Evolutionary conservation across 192 early-diverging fungal genomes (phyloP), one percentile per base, ranked within the genome.

Genomic region (Backusella luteola): DNA sequence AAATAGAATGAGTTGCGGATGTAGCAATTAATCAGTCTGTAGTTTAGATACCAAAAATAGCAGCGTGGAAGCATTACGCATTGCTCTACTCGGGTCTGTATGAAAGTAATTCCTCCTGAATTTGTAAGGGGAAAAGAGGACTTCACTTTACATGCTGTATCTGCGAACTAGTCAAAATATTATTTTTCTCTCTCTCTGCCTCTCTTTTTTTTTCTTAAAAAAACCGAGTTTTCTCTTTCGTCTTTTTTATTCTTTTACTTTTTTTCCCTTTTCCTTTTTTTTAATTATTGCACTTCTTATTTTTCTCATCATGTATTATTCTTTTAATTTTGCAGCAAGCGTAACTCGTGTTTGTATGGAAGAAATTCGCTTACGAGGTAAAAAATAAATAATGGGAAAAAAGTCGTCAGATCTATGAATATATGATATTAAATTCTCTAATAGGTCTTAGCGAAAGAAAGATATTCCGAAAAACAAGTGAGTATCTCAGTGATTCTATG

Each of bases 381-480:
- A 35, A 29, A 35, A 44, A 32, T 49, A 34, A 36, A 21, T 29
- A 29, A 34, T 36, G 19, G 29, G 2, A 29, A n/a, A 21, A 15
- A 53, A 34, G 26, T 34, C 8, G 15, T 34, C 32, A 73, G 63
- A 56, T 34, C 4, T 38, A 34, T 56, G 35, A 73, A 73, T 56
- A 38, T 56, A 49, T 35, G 17, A 69, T n/a, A 68, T 8, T 66
- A n/a, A 63, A 4, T 19, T 29, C 5, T 42, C 68, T 69, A 15
- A 3, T 46, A 81, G 80, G 80, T 29, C 42, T 81, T 23, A 34
- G 74, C 14, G 80, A 81, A 53, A 63, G 76, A 49, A 81, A 81
- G 46, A 70, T 81, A 21, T 69, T 81, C 17, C 26, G 76, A 67
- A 81, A 81, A 53, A 70, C 80, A 71, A 75, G 79, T 80, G 73